Conservation (phyloP, 495 filamentous ascomycete genomes). For the Glarea lozoyensis region DNA sequence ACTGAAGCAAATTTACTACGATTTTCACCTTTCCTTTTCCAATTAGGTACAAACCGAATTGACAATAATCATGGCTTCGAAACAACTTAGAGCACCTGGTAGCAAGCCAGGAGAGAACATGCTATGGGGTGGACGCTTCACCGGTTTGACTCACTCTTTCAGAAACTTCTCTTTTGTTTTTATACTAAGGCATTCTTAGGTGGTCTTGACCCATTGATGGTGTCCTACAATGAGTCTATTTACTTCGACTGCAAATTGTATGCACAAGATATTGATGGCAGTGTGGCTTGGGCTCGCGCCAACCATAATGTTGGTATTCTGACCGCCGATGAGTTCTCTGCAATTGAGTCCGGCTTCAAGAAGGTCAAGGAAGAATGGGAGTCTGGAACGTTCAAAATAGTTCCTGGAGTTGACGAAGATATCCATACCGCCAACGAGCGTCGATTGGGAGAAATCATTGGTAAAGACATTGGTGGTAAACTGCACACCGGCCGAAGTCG, state of each 20-base stretch:
- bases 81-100: slow-evolving; percentile 17
- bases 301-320: slow-evolving; percentile 72
- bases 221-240: slow-evolving; percentile 80
- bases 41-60: slow-evolving; percentile 11
- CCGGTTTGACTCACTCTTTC: slow-evolving; percentile 16
- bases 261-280: slow-evolving; percentile 77
- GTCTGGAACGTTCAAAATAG: slow-evolving; percentile 47
- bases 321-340: slow-evolving; percentile 61
- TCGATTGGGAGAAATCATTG: slow-evolving; percentile 80
- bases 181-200: too few species aligned
- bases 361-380: slow-evolving; percentile 74
- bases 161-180: too few species aligned
- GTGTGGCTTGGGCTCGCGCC: slow-evolving; percentile 80
- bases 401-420: slow-evolving; percentile 49
- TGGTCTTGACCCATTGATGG: slow-evolving; percentile 83
- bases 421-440: slow-evolving; percentile 88
- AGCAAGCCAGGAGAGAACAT: slow-evolving; percentile 22
- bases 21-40: slow-evolving; percentile 1
- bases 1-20: too few species aligned
- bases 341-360: slow-evolving; percentile 69
- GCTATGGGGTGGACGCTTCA: slow-evolving; percentile 21
- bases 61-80: slow-evolving; percentile 12
- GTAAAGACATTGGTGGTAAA: slow-evolving; percentile 79
- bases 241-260: slow-evolving; percentile 80
- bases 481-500: slow-evolving; percentile 86